Base-by-base conservation (phyloP, 83 land plant genomes). In the Isoetes engelmannii region DNA sequence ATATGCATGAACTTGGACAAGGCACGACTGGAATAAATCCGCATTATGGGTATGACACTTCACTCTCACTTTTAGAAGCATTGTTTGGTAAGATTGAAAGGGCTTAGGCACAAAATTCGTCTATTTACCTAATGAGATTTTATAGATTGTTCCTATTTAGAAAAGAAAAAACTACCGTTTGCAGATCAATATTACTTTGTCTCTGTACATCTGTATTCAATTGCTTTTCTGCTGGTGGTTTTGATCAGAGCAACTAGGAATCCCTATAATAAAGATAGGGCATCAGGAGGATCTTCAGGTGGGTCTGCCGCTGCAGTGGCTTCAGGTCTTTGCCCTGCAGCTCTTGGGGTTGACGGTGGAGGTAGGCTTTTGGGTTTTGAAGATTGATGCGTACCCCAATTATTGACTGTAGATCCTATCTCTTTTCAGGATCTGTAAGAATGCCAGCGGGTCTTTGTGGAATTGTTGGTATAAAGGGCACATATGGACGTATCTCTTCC, bases 261-360 rank as follows among this genome's bases (percentile, higher is more conserved):
- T 63, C 97, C 97, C 61, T 85, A 85, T 70, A 57, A 87, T 57
- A 73, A 67, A 5, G 74, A 65, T 46, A 89, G 56, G 69, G 60
- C 80, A n/a, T 63, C 87, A n/a, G 97, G 97, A 50, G 97, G 97
- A 7, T 92, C 97, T 48, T 92, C 97, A 47, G 84, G 95, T 62
- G 97, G 97, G 53, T 89, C 97, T 69, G 97, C 95, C 44, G 92
- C 97, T 44, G 92, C 86, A 21, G 97, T 89, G 9, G 77, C 89
- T 76, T 86, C 94, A 48, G 97, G 97, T 18, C 65, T 89, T 41
- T 92, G 97, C 69, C 95, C 97, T 54, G 92, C 70, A 50, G 84
- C 97, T 42, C 85, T 92, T 43, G 97, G 97, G 45, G 92, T 89
- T 68, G 97, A 92, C 77, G 97, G 97, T 4, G 95, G 95, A 81